phyloP scores from a whole-genome alignment of 345 rosid species.

The Eucalyptus polybractea region DNA sequence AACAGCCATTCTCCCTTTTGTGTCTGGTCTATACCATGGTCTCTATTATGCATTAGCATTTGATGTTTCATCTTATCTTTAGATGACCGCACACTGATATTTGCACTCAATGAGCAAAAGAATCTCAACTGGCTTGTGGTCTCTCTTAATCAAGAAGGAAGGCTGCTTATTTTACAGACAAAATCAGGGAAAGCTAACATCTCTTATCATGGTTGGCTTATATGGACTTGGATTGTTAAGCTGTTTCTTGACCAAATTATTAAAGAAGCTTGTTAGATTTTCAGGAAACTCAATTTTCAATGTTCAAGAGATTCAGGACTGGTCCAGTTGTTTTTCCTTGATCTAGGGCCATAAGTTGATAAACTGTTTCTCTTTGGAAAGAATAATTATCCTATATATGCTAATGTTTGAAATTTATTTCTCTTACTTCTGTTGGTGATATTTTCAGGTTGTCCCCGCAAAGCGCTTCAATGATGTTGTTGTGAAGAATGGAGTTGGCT shows the following conservation, averaged over 20 bases:
- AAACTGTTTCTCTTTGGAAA: background rate
- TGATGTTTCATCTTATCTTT: background rate
- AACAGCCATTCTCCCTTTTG: background rate
- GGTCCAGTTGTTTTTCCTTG: background rate
- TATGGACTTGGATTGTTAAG: background rate
- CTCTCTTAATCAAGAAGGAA: background rate
- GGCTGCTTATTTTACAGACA: background rate
- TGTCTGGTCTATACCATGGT: background rate
- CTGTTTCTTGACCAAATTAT: background rate
- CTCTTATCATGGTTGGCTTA: background rate
- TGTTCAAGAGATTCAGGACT: background rate
- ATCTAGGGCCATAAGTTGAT: background rate
- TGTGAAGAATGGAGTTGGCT: constrained; percentile 65
- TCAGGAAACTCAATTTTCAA: background rate
- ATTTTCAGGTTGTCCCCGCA: constrained; percentile 58
- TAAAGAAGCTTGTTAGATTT: background rate
- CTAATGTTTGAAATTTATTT: background rate
- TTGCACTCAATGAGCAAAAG: background rate
- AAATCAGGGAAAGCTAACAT: background rate
- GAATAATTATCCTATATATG: background rate
- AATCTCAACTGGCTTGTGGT: background rate
- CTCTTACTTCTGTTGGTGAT: background rate
- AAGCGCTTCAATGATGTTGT: constrained; percentile 55
- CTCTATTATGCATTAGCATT: background rate
- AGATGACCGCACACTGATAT: background rate